These are phyloP conservation scores for Phyllosticta citribraziliensis DNA, from an alignment of 2,329 filamentous ascomycete species.

Conservation along the genomic window DNA sequence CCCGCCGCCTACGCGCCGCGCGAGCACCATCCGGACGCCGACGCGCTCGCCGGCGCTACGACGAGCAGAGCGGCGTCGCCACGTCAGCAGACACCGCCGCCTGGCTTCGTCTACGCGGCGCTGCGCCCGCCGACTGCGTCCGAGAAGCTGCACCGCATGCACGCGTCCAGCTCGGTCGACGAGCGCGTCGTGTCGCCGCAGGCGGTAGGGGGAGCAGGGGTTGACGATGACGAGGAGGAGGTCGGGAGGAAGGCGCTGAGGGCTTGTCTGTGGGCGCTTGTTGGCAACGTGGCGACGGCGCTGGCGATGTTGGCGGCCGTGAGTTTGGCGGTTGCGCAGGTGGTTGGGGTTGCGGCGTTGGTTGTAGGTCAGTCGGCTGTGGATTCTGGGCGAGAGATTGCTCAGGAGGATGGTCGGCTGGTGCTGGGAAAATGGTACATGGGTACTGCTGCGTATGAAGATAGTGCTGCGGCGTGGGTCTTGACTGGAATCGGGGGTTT, in stretches of 20 bases:
- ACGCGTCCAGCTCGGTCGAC: neutral
- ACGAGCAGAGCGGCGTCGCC: neutral
- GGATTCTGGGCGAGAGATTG: neutral
- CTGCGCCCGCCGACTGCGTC: constrained; percentile 1
- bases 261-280: neutral
- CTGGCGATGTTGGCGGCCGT: neutral
- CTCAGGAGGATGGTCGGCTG: neutral
- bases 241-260: neutral
- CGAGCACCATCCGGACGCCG: constrained; percentile 32
- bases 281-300: neutral
- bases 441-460: neutral
- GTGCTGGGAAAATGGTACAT: neutral
- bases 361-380: neutral
- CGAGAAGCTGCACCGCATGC: constrained; percentile 4
- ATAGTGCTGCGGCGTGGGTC: constrained; percentile 2
- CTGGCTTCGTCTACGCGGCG: neutral
- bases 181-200: neutral
- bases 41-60: constrained; percentile 19
- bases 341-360: neutral
- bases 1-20: constrained; percentile 18
- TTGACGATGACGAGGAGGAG: neutral
- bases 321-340: neutral
- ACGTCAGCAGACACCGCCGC: neutral
- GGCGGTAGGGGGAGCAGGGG: neutral
- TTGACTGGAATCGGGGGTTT: neutral